phyloP scores from a whole-genome alignment of 1,139 yeast species.

The Protomyces inouyei region DNA sequence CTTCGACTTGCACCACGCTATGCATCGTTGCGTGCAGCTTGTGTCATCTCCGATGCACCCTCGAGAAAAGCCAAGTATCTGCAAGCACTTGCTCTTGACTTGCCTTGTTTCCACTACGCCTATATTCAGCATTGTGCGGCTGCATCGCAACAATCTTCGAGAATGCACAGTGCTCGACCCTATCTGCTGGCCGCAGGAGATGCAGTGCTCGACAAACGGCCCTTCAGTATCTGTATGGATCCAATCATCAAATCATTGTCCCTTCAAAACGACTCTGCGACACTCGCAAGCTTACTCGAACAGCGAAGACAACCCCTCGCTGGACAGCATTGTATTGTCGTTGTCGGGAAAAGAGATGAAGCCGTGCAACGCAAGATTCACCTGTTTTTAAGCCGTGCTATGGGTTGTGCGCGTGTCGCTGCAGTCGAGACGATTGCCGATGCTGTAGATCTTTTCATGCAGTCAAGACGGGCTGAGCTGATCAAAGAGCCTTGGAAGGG shows the following conservation, averaged over 20 bases:
- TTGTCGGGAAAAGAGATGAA: slow-evolving; percentile 2
- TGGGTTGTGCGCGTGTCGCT: slow-evolving; percentile 17
- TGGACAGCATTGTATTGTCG: slow-evolving; percentile 13
- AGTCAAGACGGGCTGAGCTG: neutral
- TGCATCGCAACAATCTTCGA: neutral
- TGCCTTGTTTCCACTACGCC: slow-evolving; percentile 26
- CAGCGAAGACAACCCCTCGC: neutral
- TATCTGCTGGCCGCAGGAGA: slow-evolving; percentile 27
- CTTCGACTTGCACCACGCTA: neutral
- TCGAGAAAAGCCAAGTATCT: slow-evolving; percentile 27
- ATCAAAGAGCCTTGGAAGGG: no score
- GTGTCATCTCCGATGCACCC: slow-evolving; percentile 24
- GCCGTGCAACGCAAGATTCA: slow-evolving; percentile 3
- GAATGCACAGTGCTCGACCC: neutral
- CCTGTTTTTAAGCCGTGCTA: slow-evolving; percentile 22
- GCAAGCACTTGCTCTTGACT: slow-evolving; percentile 27
- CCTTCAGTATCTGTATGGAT: slow-evolving; percentile 4
- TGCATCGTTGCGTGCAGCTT: slow-evolving; percentile 3
- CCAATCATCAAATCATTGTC: neutral
- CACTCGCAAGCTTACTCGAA: neutral
- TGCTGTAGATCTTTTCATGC: neutral
- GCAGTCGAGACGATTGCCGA: neutral
- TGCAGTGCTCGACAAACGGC: neutral
- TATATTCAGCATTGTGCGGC: slow-evolving; percentile 6
- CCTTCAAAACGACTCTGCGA: neutral